Evolutionary conservation across 2,329 filamentous ascomycete species (phyloP), one percentile per base, ranked within the genome.

Genomic region (Fusarium citri): DNA sequence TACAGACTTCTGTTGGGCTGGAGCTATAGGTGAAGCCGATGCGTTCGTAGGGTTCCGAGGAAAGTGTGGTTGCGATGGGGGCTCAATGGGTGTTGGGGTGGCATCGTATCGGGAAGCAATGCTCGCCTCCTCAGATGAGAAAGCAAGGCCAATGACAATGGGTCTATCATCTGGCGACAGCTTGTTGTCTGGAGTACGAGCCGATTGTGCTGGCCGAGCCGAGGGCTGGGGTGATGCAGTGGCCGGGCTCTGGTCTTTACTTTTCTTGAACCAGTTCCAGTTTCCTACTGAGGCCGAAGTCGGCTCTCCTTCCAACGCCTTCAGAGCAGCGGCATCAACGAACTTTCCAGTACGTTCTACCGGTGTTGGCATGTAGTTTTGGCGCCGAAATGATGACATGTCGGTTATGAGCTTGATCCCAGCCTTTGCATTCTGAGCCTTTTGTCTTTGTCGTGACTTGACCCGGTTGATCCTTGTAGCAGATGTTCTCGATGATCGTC

Each of bases 371-470:
- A 75, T 77, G 69, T 78, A 84, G 76, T 76, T 83, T 69, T 77
- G 78, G 28, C 82, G 81, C 26, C 80, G 87, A 76, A 83, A 83
- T 65, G 78, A 82, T 65, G 88, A 82, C 82, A 93, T 90, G 75
- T 90, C 90, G 4, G 92, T 94, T 68, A 93, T 88, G 22, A 94
- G 78, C 68, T 83, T 90, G 74, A 92, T 92, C 15, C 89, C 89
- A 11, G 87, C 87, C 78, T 86, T 84, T 59, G 85, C 83, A 77
- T 90, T 88, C 75, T 89, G 83, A 23, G 84, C 83, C 73, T 87
- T 88, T 73, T 91, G 89, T 55, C 89, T 84, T 30, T 86, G 84
- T 57, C 85, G 85, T 6, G 89, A 92, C 75, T 85, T 90, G 23
- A 86, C 76, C 11, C 86, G 81, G 46, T 77, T 79, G 30, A 85